phyloP scores from a whole-genome alignment of 192 early-diverging fungal genomes.

The Gamsiella multidivaricata region DNA sequence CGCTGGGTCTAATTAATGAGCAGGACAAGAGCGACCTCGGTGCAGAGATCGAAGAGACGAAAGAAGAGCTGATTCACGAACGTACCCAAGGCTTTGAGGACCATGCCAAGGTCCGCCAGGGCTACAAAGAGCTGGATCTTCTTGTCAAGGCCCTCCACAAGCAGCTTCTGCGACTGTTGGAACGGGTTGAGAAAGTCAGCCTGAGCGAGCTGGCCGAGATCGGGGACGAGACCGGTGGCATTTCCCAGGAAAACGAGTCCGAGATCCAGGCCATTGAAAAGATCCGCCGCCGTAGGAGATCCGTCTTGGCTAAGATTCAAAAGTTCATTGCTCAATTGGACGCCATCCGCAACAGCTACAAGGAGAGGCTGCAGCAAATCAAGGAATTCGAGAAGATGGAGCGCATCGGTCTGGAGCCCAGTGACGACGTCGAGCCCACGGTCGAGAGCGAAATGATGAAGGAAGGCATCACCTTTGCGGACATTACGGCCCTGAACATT shows the following conservation, averaged over 20 bases:
- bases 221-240: constrained; percentile 18
- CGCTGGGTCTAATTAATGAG: constrained; percentile 21
- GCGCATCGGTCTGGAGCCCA: constrained; percentile 22
- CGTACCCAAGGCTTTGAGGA: constrained; percentile 28
- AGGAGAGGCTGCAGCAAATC: constrained; percentile 16
- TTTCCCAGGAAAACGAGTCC: constrained; percentile 8
- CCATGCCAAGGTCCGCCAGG: constrained; percentile 22
- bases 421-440: constrained; percentile 26
- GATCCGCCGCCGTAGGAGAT: constrained; percentile 15
- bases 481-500: background rate
- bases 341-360: constrained; percentile 5
- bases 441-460: constrained; percentile 44
- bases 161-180: constrained; percentile 5
- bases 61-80: constrained; percentile 43
- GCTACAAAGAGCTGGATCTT: constrained; percentile 18
- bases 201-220: constrained; percentile 21
- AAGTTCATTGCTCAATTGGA: constrained; percentile 8
- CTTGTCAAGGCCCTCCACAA: constrained; percentile 20
- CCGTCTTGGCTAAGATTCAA: constrained; percentile 13
- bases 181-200: constrained; percentile 5
- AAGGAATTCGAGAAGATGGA: constrained; percentile 26
- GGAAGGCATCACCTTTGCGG: constrained; percentile 23
- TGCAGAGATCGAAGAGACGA: constrained; percentile 24
- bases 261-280: constrained; percentile 29
- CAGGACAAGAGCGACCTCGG: constrained; percentile 17